phyloP scores from a whole-genome alignment of 2,329 filamentous ascomycete genomes.

The Neopestalotiopsis sp. region DNA sequence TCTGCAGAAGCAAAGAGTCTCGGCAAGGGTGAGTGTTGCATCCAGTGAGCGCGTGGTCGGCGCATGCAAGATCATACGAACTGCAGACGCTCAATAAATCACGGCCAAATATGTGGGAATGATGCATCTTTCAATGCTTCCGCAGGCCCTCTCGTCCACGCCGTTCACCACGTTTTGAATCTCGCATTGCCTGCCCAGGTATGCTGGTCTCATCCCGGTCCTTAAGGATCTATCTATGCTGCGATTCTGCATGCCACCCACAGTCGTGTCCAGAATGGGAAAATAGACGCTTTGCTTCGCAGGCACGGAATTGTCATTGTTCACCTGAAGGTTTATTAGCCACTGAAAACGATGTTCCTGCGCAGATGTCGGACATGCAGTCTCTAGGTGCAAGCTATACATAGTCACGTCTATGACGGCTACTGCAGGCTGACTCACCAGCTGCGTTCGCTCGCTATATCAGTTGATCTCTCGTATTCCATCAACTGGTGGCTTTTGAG shows the following conservation, averaged over 20 bases:
- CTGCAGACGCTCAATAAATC: constrained; percentile 18
- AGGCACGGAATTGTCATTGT: neutral
- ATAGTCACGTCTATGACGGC: neutral
- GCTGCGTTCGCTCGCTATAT: neutral
- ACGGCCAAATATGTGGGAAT: constrained; percentile 11
- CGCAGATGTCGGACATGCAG: neutral
- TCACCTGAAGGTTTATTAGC: neutral
- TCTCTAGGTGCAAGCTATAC: neutral
- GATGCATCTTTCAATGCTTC: neutral
- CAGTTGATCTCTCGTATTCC: neutral
- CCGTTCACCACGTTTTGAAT: neutral
- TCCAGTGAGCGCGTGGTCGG: constrained; percentile 19
- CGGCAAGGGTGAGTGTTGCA: neutral
- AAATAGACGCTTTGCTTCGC: neutral
- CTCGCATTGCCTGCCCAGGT: constrained; percentile 6
- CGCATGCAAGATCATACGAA: constrained; percentile 31
- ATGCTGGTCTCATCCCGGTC: neutral
- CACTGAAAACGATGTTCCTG: neutral
- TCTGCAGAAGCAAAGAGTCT: neutral
- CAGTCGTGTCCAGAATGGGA: neutral
- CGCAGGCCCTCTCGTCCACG: neutral
- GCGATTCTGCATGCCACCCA: neutral
- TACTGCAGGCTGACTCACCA: neutral
- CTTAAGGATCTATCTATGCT: neutral
- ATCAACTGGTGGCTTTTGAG: neutral